Base-by-base conservation (phyloP, 164 flowering plant genomes). In the Liriodendron chinense region DNA sequence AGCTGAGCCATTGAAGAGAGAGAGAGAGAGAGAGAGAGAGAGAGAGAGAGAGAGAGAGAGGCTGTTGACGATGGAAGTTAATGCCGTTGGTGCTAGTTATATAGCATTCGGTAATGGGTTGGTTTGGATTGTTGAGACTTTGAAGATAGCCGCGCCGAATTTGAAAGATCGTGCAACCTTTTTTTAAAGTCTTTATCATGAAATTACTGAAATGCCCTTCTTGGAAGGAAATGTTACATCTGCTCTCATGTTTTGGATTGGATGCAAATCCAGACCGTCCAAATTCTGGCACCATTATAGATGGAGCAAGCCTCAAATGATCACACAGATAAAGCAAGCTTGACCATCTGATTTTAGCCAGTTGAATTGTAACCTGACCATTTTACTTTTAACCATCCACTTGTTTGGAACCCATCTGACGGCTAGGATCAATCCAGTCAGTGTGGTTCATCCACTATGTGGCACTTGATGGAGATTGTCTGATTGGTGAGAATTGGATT, bases 1-100 rank as follows among this genome's bases (percentile, higher is more conserved):
- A 3, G 49, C 21, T 74, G 47, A 8, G 68, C 75, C 68, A 73
- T 73, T 63, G 18, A 62, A 24, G 72, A 47, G 72, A 21, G 72
- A 47, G 62, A 49, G 72, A 67, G 71, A 74, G 71, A 74, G 64
- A 74, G 70, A 65, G 70, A 74, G 70, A 74, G 69, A n/a, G n/a
- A n/a, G n/a, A n/a, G 43, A 57, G 47, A 57, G 65, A 62, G 22
- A 3, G 62, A 9, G 62, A 24, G 63, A 6, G 22, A 21, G 18
- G 28, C 43, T 49, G 47, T 53, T 70, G 72, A 70, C 13, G 20
- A 24, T 16, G 62, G 72, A 50, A 70, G 63, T 53, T 70, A 53
- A 23, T 13, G 62, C 56, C 62, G 62, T 70, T 70, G 1, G 43
- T 24, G 34, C 7, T 70, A 70, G 14, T 23, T 70, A 70, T 53